Percentiles rank a stretch among this genome's conserved stretches.
phyloP scores from a whole-genome alignment of 169 alveolate species.

The Perkinsus olseni region DNA sequence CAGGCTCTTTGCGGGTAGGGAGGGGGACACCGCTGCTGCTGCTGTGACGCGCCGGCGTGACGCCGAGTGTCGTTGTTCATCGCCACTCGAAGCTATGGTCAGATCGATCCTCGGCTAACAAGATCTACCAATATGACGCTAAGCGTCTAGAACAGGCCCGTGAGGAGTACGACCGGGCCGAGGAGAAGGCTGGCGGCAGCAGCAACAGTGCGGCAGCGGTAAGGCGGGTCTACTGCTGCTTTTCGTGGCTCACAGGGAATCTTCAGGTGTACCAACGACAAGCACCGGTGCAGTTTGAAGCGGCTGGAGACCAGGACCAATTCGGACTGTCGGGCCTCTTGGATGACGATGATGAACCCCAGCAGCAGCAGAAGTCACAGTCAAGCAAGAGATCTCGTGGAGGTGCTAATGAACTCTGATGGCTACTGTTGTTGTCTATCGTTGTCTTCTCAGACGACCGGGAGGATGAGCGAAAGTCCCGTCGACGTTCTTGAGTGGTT shows the following conservation, averaged over 20 bases:
- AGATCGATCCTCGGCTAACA: neutral
- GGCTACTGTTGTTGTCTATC: neutral
- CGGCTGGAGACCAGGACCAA: neutral
- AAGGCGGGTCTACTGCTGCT: neutral
- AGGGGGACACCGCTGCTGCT: neutral
- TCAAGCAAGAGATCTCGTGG: neutral
- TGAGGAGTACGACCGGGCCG: neutral
- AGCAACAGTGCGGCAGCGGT: neutral
- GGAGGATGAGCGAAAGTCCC: neutral
- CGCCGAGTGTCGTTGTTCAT: no score
- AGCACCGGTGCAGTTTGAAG: neutral
- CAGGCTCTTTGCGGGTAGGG: neutral
- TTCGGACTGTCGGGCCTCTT: neutral
- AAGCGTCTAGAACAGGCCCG: neutral
- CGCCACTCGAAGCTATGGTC: no score
- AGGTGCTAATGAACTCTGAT: no score
- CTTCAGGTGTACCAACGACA: neutral
- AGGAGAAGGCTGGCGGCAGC: neutral
- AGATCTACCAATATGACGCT: neutral
- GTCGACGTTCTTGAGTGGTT: neutral
- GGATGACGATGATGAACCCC: neutral
- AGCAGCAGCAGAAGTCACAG: neutral
- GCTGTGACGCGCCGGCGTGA: no score
- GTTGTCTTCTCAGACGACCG: neutral
- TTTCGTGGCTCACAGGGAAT: neutral